Percentiles rank a stretch among this genome's conserved stretches.
These are phyloP conservation scores for Solanum ossicruentum DNA, from an alignment of 257 asterid species.

Conservation along the genomic window DNA sequence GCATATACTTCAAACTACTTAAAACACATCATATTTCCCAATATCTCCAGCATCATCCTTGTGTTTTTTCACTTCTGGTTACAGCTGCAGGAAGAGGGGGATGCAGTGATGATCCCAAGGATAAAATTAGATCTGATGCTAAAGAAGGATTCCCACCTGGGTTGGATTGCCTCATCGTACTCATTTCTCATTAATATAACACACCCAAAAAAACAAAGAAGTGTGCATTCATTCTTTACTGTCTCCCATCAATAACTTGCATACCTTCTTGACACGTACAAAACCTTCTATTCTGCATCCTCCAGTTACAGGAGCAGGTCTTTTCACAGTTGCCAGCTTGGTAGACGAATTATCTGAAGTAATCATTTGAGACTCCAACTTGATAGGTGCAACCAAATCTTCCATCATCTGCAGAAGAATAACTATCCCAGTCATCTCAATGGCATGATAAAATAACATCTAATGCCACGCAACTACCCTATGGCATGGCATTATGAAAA, in stretches of 20 bases:
- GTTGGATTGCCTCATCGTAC: neutral
- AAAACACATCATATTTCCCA: neutral
- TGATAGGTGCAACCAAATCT: conserved; percentile 63
- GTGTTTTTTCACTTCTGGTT: neutral
- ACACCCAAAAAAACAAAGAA: neutral
- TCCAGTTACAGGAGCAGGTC: conserved; percentile 89
- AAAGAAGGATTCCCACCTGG: neutral
- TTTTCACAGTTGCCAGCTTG: conserved; percentile 36
- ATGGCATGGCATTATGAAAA: neutral
- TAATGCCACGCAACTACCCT: neutral
- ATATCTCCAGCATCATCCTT: neutral
- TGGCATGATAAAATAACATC: neutral
- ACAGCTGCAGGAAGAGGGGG: neutral
- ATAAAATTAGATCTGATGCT: neutral
- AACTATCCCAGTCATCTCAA: neutral
- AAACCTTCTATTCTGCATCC: conserved; percentile 96
- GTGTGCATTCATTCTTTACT: neutral
- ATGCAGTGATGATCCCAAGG: neutral
- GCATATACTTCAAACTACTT: neutral
- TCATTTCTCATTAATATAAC: neutral
- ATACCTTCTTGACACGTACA: conserved; percentile 93
- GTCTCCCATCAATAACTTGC: neutral
- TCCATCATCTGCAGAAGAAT: conserved; percentile 66
- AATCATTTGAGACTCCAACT: conserved; percentile 36
- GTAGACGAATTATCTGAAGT: conserved; percentile 29